Evolutionary conservation across 192 early-diverging fungal genomes (phyloP).

Genomic region (Mortierella hygrophila): DNA sequence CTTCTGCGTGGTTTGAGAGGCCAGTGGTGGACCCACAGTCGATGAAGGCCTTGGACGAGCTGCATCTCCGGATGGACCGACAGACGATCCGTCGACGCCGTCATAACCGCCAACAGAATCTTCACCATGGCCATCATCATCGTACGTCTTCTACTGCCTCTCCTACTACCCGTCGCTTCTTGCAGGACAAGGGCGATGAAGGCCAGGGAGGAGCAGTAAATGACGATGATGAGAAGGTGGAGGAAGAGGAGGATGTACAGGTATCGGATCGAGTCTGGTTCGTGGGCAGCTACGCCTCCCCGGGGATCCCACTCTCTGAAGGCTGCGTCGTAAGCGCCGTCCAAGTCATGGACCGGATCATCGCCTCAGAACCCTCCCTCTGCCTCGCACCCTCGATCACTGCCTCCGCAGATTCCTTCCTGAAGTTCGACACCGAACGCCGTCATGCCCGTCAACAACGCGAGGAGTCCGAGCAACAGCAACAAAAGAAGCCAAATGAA

Average conservation of each 20-base stretch:
- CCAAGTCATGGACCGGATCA: slow-evolving; percentile 60
- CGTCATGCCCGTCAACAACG: slow-evolving; percentile 16
- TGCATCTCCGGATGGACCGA: slow-evolving; percentile 55
- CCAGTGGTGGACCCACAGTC: slow-evolving; percentile 66
- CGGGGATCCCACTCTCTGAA: slow-evolving; percentile 72
- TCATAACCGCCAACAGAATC: not conserved
- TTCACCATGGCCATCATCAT: not conserved
- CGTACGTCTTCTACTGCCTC: not conserved
- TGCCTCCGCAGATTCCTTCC: not conserved
- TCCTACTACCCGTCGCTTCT: not conserved
- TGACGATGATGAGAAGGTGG: not conserved
- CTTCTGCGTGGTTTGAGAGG: slow-evolving; percentile 65
- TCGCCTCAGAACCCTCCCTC: slow-evolving; percentile 6
- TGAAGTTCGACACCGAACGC: slow-evolving; percentile 3
- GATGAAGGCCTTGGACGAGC: slow-evolving; percentile 58
- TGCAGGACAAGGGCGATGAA: not conserved
- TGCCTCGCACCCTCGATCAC: slow-evolving; percentile 3
- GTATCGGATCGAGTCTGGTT: slow-evolving; percentile 60
- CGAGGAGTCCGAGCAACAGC: not conserved
- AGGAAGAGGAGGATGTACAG: slow-evolving; percentile 11
- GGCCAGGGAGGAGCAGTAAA: not conserved
- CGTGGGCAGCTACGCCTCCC: slow-evolving; percentile 69
- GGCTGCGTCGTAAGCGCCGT: slow-evolving; percentile 69
- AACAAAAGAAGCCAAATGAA: not conserved
- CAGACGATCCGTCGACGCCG: slow-evolving; percentile 14